A percentile compares a stretch with the other conserved stretches of the same genome.
These are phyloP conservation scores for Arctium lappa DNA, from an alignment of 129 eudicot genomes.

Conservation along the genomic window DNA sequence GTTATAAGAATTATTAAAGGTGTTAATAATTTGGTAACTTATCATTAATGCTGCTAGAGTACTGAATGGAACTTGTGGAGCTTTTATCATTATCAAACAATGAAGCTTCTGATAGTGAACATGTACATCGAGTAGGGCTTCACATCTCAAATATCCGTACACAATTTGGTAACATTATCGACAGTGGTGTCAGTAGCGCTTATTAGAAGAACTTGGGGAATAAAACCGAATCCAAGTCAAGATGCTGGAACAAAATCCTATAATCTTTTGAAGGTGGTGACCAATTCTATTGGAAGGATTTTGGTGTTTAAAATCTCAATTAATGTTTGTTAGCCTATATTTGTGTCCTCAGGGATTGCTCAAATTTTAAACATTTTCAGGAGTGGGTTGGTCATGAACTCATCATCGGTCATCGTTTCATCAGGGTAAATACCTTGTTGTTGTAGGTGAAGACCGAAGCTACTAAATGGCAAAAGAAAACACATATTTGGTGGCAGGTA, in stretches of 20 bases:
- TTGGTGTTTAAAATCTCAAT: too few relatives aligned
- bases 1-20: background rate
- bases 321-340: too few relatives aligned
- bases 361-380: too few relatives aligned
- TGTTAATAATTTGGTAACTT: too few relatives aligned
- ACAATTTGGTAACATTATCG: constrained; percentile 6
- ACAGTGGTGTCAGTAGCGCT: background rate
- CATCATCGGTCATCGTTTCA: too few relatives aligned
- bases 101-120: constrained; percentile 36
- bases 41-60: constrained; percentile 35
- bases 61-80: constrained; percentile 74
- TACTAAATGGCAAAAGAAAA: constrained; percentile 73
- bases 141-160: background rate
- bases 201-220: background rate
- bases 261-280: background rate
- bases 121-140: constrained; percentile 27
- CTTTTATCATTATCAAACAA: constrained; percentile 56
- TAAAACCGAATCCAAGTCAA: background rate
- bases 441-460: constrained; percentile 55
- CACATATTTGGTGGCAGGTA: constrained; percentile 99
- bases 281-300: too few relatives aligned
- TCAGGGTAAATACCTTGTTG: too few relatives aligned
- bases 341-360: too few relatives aligned
- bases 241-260: background rate
- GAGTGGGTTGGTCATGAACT: too few relatives aligned